Percentiles rank a stretch among this genome's conserved stretches.
These are phyloP conservation scores for Aspergillus jensenii DNA, from an alignment of 2,329 filamentous ascomycete species.

Conservation along the genomic window DNA sequence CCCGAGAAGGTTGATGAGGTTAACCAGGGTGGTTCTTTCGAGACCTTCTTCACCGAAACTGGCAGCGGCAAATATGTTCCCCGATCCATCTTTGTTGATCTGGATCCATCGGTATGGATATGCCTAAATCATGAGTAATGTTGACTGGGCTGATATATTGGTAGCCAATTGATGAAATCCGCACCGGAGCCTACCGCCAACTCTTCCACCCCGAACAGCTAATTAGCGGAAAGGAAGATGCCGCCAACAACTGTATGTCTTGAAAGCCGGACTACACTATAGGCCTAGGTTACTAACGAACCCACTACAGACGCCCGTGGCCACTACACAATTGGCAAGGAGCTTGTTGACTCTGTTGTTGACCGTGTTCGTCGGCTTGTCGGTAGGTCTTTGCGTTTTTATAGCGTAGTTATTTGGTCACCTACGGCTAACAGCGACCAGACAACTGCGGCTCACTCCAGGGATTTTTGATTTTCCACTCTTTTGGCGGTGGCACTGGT, in stretches of 20 bases:
- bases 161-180: constrained; percentile 66
- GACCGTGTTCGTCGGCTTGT: constrained; percentile 65
- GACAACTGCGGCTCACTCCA: constrained; percentile 67
- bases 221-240: constrained; percentile 68
- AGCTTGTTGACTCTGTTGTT: constrained; percentile 63
- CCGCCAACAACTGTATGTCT: constrained; percentile 63
- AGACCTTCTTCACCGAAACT: constrained; percentile 68
- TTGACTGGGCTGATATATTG: constrained; percentile 11
- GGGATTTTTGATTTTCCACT: constrained; percentile 69
- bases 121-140: background rate
- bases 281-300: constrained; percentile 15
- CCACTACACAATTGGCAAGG: constrained; percentile 69
- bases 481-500: constrained; percentile 67
- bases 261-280: background rate
- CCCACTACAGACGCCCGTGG: constrained; percentile 61
- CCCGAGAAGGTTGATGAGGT: constrained; percentile 54
- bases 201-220: constrained; percentile 67
- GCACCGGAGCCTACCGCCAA: constrained; percentile 61
- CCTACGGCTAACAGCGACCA: constrained; percentile 25
- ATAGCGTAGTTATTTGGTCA: background rate
- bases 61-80: constrained; percentile 66
- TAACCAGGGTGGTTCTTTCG: constrained; percentile 57
- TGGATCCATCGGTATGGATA: constrained; percentile 60
- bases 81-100: constrained; percentile 66
- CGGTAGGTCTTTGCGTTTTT: constrained; percentile 44